phyloP scores from a whole-genome alignment of 2,329 filamentous ascomycete genomes.

The Neonectria hederae region DNA sequence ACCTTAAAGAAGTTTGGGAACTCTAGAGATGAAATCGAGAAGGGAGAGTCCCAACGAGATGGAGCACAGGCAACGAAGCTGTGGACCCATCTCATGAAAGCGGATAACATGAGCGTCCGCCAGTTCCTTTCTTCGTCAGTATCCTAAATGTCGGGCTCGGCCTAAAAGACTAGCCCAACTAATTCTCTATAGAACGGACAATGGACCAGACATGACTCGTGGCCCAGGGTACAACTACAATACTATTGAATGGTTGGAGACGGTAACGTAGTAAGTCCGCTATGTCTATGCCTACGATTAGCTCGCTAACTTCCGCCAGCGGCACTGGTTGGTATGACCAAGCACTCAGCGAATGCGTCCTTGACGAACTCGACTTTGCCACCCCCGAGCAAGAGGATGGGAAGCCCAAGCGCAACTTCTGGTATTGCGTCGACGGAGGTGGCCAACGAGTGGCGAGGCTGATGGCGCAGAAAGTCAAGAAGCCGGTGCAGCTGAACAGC shows the following conservation, averaged over 20 bases:
- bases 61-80: background rate
- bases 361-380: constrained; percentile 35
- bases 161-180: background rate
- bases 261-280: constrained; percentile 29
- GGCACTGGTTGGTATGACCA: constrained; percentile 39
- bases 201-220: background rate
- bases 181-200: background rate
- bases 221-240: constrained; percentile 29
- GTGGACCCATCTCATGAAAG: constrained; percentile 24
- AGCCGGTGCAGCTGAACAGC: constrained; percentile 21
- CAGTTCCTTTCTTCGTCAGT: constrained; percentile 37
- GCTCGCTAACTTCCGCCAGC: background rate
- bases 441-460: constrained; percentile 22
- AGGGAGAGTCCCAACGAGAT: background rate
- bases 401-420: constrained; percentile 11
- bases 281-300: background rate
- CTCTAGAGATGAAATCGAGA: background rate
- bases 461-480: constrained; percentile 24
- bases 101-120: constrained; percentile 31
- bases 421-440: constrained; percentile 35
- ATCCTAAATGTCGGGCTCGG: background rate
- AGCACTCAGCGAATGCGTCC: constrained; percentile 27
- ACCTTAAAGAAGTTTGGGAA: background rate
- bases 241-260: constrained; percentile 38
- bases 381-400: background rate